These are phyloP conservation scores for Nepenthes alata DNA, from an alignment of 179 eudicot genomes.

Conservation along the genomic window DNA sequence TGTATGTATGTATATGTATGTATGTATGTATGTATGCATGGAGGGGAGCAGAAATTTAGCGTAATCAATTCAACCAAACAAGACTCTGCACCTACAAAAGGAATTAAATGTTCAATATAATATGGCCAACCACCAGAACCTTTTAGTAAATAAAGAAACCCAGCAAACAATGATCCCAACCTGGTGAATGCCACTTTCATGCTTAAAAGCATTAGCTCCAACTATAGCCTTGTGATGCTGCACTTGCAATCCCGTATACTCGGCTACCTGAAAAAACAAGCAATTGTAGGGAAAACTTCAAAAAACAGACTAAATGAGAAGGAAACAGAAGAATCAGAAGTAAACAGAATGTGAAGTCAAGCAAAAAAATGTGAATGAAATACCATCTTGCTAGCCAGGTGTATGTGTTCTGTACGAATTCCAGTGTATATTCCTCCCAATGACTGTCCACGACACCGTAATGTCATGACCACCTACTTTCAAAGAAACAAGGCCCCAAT, in stretches of 20 bases:
- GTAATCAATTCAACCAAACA: no score
- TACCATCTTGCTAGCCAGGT: constrained; percentile 96
- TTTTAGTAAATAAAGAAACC: background rate
- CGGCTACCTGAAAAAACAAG: constrained; percentile 54
- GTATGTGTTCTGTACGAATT: constrained; percentile 58
- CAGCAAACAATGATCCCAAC: constrained; percentile 22
- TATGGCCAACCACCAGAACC: no score
- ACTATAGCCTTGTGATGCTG: constrained; percentile 98
- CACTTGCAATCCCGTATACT: constrained; percentile 65
- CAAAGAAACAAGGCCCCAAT: background rate
- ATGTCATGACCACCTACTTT: constrained; percentile 83
- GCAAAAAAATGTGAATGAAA: no score
- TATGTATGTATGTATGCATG: no score
- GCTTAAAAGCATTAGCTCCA: constrained; percentile 97
- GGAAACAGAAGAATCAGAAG: background rate
- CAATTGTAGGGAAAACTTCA: background rate
- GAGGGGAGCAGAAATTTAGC: no score
- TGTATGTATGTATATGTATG: no score
- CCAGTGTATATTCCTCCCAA: constrained; percentile 81
- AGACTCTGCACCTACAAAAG: no score
- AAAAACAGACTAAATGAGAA: background rate
- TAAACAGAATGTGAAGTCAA: background rate
- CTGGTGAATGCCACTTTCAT: constrained; percentile 98
- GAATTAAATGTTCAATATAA: no score
- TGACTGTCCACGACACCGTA: constrained; percentile 68